Evolutionary conservation across 2,329 filamentous ascomycete species (phyloP), one percentile per base, ranked within the genome.

Genomic region (Scytalidium sp.): DNA sequence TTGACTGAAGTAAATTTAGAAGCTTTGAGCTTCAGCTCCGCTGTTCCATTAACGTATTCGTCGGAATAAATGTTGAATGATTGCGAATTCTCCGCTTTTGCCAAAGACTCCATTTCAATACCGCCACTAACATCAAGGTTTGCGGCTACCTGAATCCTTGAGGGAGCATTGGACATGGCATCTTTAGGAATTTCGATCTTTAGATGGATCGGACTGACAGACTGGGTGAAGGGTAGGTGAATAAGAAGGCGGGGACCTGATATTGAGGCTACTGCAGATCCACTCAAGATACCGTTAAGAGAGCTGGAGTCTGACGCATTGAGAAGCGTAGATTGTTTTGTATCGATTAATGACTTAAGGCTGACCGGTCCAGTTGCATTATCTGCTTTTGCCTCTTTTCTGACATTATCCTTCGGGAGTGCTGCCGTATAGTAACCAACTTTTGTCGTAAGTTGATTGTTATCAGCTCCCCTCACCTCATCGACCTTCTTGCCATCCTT

Each of bases 401-500:
- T 29, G 13, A 13, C 25, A 29, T 29, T 29, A 7, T 29, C 25
- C 49, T 61, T 61, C 48, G 36, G 41, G 1, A 50, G 51, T 17
- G 50, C 56, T 6, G 52, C 49, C 2, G 60, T 60, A 29, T 63
- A 60, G 41, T 56, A 60, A 20, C 60, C 57, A 44, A 64, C 58
- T 44, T 63, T 63, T 20, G 60, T 60, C 2, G 83, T 85, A 25
- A 97, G 81, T 48, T 84, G 85, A 9, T 85, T 78, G 1, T 86
- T 81, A 73, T 96, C 88, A 29, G 91, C 91, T 59, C 93, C 94
- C 62, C 81, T 80, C 62, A 96, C 83, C 45, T 87, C 90, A 59
- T 88, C 80, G 63, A 88, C 77, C 64, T 86, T 82, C 58, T 79
- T 75, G 60, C 85, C 85, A 63, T 81, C 81, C 73, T 90, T 87